These are phyloP conservation scores for Phaffia rhodozyma DNA, from an alignment of 1,284 basidiomycete species.

Conservation along the genomic window DNA sequence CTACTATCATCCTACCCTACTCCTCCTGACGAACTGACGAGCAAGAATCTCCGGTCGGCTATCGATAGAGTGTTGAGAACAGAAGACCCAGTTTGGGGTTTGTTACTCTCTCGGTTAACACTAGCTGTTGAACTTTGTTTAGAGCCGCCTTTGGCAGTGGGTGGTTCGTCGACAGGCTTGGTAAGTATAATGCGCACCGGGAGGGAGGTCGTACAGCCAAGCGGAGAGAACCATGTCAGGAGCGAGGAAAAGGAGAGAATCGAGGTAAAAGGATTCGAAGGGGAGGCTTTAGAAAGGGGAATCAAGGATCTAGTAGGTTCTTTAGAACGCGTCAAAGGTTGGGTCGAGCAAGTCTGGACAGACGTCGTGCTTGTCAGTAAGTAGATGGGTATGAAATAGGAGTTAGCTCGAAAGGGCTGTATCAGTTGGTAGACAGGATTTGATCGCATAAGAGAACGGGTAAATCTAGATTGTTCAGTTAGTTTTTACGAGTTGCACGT, in stretches of 20 bases:
- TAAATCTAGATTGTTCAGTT: no score
- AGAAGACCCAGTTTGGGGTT: constrained; percentile 6
- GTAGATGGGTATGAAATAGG: no score
- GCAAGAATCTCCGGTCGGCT: background rate
- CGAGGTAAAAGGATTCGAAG: constrained; percentile 8
- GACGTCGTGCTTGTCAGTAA: background rate
- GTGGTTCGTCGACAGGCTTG: no score
- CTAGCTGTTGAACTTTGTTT: background rate
- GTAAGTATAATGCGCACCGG: no score
- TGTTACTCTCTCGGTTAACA: background rate
- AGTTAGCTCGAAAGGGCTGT: no score
- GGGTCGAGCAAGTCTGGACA: constrained; percentile 2
- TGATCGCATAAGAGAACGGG: no score
- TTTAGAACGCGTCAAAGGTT: background rate
- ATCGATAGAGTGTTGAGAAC: constrained; percentile 1
- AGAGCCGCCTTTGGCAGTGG: background rate
- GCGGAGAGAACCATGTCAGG: no score
- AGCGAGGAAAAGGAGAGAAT: background rate
- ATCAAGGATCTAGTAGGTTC: background rate
- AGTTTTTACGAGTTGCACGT: no score
- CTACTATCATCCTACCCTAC: background rate
- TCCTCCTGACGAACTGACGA: background rate
- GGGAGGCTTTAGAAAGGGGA: background rate
- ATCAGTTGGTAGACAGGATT: no score
- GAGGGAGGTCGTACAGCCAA: no score